phyloP scores from a whole-genome alignment of 768 basidiomycete genomes.

The Suillus ampliporus region DNA sequence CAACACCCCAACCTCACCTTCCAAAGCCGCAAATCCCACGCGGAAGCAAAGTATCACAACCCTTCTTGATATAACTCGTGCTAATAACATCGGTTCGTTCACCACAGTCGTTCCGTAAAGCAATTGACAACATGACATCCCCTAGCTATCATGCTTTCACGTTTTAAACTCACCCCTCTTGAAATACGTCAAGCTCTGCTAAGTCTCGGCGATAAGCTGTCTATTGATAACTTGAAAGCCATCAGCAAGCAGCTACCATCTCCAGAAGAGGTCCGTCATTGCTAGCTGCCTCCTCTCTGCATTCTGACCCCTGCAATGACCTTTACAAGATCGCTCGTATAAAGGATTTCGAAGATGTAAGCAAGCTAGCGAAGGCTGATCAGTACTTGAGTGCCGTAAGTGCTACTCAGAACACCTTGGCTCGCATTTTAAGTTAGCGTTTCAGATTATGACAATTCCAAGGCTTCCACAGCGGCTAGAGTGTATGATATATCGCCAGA shows the following conservation, averaged over 20 bases:
- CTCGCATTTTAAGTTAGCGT: slow-evolving; percentile 13
- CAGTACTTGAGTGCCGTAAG: slow-evolving; percentile 79
- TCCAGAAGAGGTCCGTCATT: slow-evolving; percentile 68
- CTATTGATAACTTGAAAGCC: slow-evolving; percentile 76
- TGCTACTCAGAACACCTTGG: background rate
- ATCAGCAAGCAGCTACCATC: slow-evolving; percentile 81
- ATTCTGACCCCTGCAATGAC: background rate
- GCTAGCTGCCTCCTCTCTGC: background rate
- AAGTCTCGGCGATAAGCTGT: slow-evolving; percentile 72
- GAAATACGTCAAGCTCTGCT: slow-evolving; percentile 77
- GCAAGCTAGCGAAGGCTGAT: slow-evolving; percentile 82
- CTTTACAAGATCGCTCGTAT: slow-evolving; percentile 61
- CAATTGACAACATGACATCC: slow-evolving; percentile 13
- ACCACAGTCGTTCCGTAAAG: background rate
- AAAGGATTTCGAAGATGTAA: slow-evolving; percentile 70
- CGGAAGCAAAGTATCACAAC: slow-evolving; percentile 71
- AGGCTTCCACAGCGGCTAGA: slow-evolving; percentile 74
- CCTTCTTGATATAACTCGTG: slow-evolving; percentile 77
- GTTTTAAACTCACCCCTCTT: slow-evolving; percentile 67
- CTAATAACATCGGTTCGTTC: slow-evolving; percentile 79
- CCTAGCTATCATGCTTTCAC: slow-evolving; percentile 82
- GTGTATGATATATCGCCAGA: slow-evolving; percentile 85
- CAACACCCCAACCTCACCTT: slow-evolving; percentile 45
- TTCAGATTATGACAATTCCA: slow-evolving; percentile 79
- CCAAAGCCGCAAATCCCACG: slow-evolving; percentile 44